These are phyloP conservation scores for Tolypocladium endophyticum DNA, from an alignment of 2,329 filamentous ascomycete species.

Conservation along the genomic window DNA sequence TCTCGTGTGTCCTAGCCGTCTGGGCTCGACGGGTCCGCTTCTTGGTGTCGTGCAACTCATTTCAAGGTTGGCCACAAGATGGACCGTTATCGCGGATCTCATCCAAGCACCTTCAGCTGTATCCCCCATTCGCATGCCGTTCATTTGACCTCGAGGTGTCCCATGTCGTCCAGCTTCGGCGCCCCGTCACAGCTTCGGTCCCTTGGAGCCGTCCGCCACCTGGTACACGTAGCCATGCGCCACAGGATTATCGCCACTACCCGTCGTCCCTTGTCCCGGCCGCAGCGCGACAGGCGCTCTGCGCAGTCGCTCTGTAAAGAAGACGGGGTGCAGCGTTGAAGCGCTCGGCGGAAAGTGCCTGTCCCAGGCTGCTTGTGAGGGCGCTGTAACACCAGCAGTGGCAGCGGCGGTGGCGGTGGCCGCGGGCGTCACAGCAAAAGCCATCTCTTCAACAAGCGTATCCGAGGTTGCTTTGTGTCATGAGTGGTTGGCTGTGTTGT, in stretches of 20 bases:
- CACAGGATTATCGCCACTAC: slow-evolving; percentile 32
- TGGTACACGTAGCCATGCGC: slow-evolving; percentile 52
- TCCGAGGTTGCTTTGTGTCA: neutral
- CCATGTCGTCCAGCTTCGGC: neutral
- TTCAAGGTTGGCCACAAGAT: neutral
- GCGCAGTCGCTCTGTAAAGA: slow-evolving; percentile 57
- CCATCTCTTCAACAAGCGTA: neutral
- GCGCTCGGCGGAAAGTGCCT: slow-evolving; percentile 34
- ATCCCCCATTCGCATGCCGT: neutral
- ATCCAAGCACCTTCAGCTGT: neutral
- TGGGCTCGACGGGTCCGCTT: neutral
- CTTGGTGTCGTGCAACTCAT: neutral
- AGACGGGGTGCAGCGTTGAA: slow-evolving; percentile 60
- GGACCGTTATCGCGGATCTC: neutral
- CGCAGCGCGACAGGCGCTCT: slow-evolving; percentile 35
- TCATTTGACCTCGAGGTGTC: slow-evolving; percentile 4
- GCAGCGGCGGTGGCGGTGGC: neutral
- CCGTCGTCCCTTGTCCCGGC: slow-evolving; percentile 1
- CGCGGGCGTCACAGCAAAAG: neutral
- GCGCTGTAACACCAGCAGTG: neutral
- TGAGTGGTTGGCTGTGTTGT: neutral
- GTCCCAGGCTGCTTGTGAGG: slow-evolving; percentile 15
- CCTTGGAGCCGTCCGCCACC: slow-evolving; percentile 20
- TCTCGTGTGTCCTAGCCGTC: neutral
- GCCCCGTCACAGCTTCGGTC: slow-evolving; percentile 25